Conservation (phyloP, 129 eudicot species). For the Oenanthe sinensis region DNA sequence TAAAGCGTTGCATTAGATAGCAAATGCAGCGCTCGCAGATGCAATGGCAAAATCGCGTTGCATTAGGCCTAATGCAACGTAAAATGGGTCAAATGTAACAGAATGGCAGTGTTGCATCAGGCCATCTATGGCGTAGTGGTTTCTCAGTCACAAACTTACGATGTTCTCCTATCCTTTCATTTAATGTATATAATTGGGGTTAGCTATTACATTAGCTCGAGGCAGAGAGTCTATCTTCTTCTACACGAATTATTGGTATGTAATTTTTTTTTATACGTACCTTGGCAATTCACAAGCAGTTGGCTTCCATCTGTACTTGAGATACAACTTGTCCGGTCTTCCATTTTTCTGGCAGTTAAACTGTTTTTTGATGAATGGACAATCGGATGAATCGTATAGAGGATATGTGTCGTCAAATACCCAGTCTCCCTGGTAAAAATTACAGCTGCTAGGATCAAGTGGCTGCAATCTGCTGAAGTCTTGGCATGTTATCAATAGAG, state of each 20-base stretch:
- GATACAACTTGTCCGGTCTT: constrained; percentile 30
- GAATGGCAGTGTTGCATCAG: too few relatives aligned
- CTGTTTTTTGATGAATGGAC: constrained; percentile 38
- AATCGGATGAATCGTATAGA: constrained; percentile 29
- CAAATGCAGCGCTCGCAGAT: too few relatives aligned
- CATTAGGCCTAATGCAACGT: too few relatives aligned
- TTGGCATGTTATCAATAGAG: not conserved
- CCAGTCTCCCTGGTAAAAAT: constrained; percentile 47
- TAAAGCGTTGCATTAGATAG: too few relatives aligned
- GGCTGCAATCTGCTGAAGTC: not conserved
- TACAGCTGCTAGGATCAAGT: constrained; percentile 13
- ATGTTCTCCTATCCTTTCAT: not conserved
- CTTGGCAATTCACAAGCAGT: constrained; percentile 8
- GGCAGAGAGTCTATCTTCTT: not conserved
- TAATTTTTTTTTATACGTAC: not conserved
- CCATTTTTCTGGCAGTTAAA: constrained; percentile 42
- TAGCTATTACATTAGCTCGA: not conserved
- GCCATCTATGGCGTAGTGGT: too few relatives aligned
- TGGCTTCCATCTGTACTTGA: constrained; percentile 22
- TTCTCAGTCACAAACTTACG: not conserved
- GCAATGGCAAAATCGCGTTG: too few relatives aligned
- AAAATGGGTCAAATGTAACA: too few relatives aligned
- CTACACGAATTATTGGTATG: not conserved
- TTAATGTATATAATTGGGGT: not conserved
- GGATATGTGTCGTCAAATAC: constrained; percentile 27